Percentiles rank a stretch among this genome's conserved stretches.
Evolutionary conservation across 768 basidiomycete genomes (phyloP).

Genomic region (Macrolepiota fuliginosa): DNA sequence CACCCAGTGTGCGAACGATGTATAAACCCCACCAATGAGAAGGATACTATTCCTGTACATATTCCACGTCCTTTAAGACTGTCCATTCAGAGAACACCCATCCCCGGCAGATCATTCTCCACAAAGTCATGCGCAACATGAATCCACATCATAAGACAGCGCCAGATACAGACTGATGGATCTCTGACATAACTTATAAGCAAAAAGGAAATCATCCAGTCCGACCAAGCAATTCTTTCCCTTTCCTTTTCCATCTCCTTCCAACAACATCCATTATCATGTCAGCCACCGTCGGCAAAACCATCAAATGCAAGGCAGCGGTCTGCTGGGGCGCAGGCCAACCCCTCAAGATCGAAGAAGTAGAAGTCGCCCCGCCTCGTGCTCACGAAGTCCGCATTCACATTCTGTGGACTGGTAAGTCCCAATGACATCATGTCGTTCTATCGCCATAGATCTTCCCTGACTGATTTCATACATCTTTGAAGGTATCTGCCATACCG

Average conservation of each 20-base stretch:
- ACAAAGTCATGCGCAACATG: slow-evolving; percentile 6
- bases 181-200: not conserved
- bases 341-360: slow-evolving; percentile 82
- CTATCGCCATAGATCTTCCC: not conserved
- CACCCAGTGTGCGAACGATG: slow-evolving; percentile 1
- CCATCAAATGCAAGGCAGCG: slow-evolving; percentile 87
- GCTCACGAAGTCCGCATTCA: slow-evolving; percentile 92
- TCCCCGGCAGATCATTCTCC: slow-evolving; percentile 9
- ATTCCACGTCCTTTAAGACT: not conserved
- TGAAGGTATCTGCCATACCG: slow-evolving; percentile 92
- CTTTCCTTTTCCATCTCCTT: slow-evolving; percentile 21
- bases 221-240: slow-evolving; percentile 14
- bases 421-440: not conserved
- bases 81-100: not conserved
- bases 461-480: not conserved
- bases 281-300: slow-evolving; percentile 74
- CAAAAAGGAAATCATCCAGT: slow-evolving; percentile 4
- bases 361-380: slow-evolving; percentile 90
- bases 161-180: not conserved
- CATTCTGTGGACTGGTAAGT: slow-evolving; percentile 85
- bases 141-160: slow-evolving; percentile 1
- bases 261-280: slow-evolving; percentile 36
- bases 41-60: not conserved
- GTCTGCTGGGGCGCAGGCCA: slow-evolving; percentile 95
- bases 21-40: not conserved